A percentile compares a stretch with the other conserved stretches of the same genome.
These are phyloP conservation scores for Hemisphaericaspora xylofermentans DNA, from an alignment of 1,139 yeast genomes.

Conservation along the genomic window DNA sequence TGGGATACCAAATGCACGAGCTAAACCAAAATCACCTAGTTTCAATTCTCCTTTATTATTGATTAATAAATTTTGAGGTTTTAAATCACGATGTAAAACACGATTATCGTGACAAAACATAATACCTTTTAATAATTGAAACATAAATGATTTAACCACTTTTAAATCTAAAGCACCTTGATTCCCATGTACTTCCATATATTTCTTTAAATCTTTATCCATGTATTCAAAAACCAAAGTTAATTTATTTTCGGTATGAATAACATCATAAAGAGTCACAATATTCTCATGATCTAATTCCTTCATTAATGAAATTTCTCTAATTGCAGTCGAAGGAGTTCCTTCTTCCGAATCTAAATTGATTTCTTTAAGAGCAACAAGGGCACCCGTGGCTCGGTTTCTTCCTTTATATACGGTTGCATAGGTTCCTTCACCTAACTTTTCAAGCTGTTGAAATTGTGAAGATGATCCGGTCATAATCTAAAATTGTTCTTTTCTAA, in stretches of 20 bases:
- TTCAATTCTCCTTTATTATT: conserved; percentile 96
- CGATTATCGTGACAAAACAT: conserved; percentile 91
- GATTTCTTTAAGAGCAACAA: conserved; percentile 93
- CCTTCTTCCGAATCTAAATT: conserved; percentile 96
- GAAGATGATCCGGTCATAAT: conserved; percentile 29
- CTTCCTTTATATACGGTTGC: conserved; percentile 98
- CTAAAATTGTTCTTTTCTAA: too few species aligned
- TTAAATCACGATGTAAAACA: conserved; percentile 89
- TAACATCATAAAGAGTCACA: conserved; percentile 89
- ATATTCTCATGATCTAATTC: conserved; percentile 93
- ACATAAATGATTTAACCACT: conserved; percentile 81
- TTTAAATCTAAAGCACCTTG: conserved; percentile 78
- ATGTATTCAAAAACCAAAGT: conserved; percentile 90
- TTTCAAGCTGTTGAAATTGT: conserved; percentile 66
- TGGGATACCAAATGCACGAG: too few species aligned
- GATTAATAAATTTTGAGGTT: conserved; percentile 89
- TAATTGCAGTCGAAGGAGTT: conserved; percentile 95
- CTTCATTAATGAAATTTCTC: conserved; percentile 95
- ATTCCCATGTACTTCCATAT: conserved; percentile 87
- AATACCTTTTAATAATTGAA: conserved; percentile 89
- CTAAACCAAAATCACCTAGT: conserved; percentile 95
- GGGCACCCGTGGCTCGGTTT: conserved; percentile 85
- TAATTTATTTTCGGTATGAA: conserved; percentile 93
- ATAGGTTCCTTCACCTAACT: conserved; percentile 96
- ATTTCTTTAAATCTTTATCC: conserved; percentile 92